Conservation (phyloP, 306 rosid species). For the Delonix regia region DNA sequence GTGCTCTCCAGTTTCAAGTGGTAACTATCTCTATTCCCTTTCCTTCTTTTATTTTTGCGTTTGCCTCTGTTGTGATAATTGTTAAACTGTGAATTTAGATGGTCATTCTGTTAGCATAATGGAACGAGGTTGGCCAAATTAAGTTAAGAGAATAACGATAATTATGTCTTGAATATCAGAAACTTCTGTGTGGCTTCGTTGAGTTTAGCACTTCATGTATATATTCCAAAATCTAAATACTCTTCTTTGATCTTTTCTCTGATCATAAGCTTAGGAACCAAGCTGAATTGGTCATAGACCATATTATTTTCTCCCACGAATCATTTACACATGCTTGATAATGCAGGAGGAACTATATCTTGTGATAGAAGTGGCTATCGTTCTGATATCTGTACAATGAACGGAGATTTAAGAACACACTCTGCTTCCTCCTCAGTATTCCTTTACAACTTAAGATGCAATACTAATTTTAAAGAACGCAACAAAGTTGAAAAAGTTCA, state of each 20-base stretch:
- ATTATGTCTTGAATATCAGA: not conserved
- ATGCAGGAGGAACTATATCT: slow-evolving; percentile 80
- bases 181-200: no score
- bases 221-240: not conserved
- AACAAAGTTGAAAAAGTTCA: slow-evolving; percentile 27
- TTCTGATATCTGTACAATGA: slow-evolving; percentile 84
- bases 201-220: not conserved
- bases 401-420: slow-evolving; percentile 84
- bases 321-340: not conserved
- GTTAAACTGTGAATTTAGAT: not conserved
- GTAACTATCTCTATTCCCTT: slow-evolving; percentile 40
- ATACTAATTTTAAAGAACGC: not conserved
- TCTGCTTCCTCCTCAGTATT: slow-evolving; percentile 71
- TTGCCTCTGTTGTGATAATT: not conserved
- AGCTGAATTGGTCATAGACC: not conserved
- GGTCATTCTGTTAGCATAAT: not conserved
- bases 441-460: slow-evolving; percentile 51
- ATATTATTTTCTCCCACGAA: not conserved
- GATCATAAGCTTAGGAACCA: not conserved
- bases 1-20: slow-evolving; percentile 61
- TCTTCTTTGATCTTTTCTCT: not conserved
- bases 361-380: slow-evolving; percentile 85
- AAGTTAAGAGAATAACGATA: not conserved
- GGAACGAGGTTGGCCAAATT: not conserved
- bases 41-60: not conserved